phyloP scores from a whole-genome alignment of 176 grass and related monocot genomes.

The Cenchrus fungigraminus region DNA sequence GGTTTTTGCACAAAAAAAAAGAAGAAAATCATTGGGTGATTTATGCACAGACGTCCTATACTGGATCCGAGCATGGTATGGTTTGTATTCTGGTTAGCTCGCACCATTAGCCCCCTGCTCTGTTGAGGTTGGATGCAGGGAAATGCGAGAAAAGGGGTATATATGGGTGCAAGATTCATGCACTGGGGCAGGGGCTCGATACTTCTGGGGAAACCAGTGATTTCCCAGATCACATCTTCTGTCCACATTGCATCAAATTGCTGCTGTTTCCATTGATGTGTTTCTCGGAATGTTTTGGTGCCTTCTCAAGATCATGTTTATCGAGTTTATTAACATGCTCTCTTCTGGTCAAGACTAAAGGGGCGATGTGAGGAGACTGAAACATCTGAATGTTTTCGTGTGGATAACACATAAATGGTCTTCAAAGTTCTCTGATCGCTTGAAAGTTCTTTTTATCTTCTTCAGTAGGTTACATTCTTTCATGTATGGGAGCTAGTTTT shows the following conservation, averaged over 20 bases:
- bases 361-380: conserved; percentile 50
- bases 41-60: too few species aligned
- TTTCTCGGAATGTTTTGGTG: not conserved
- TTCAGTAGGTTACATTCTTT: too few species aligned
- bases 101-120: conserved; percentile 72
- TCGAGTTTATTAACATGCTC: not conserved
- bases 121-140: conserved; percentile 42
- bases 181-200: conserved; percentile 23
- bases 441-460: not conserved
- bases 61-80: not conserved
- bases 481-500: too few species aligned
- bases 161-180: conserved; percentile 53
- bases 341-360: not conserved
- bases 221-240: conserved; percentile 45
- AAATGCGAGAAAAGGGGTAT: conserved; percentile 52
- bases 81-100: not conserved
- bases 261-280: not conserved
- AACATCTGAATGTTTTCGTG: conserved; percentile 44
- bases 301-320: not conserved
- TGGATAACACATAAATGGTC: conserved; percentile 42
- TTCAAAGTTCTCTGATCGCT: conserved; percentile 75
- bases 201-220: conserved; percentile 35
- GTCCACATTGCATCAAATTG: conserved; percentile 32
- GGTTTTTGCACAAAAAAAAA: too few species aligned
- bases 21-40: too few species aligned